phyloP scores from a whole-genome alignment of 2,329 filamentous ascomycete species.

The Calycina marina region DNA sequence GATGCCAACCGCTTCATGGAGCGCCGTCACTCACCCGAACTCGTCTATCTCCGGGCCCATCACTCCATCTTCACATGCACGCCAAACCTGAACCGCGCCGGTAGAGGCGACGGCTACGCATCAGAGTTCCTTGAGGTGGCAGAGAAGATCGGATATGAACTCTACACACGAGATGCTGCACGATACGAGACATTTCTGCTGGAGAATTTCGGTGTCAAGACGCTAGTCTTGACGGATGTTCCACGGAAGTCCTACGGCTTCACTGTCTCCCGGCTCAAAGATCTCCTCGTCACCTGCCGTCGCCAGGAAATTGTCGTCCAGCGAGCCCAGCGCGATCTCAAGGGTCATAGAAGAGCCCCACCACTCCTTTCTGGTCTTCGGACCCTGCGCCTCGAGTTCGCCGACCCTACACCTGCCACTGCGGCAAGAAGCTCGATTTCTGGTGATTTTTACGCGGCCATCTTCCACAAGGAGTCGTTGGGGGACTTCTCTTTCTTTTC shows the following conservation, averaged over 20 bases:
- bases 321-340: constrained; percentile 7
- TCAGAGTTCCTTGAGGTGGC: constrained; percentile 23
- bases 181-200: constrained; percentile 38
- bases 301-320: constrained; percentile 34
- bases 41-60: constrained; percentile 32
- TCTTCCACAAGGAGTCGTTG: constrained; percentile 8
- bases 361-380: constrained; percentile 35
- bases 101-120: constrained; percentile 1
- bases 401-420: neutral
- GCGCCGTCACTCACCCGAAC: neutral
- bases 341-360: constrained; percentile 24
- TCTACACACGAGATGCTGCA: constrained; percentile 18
- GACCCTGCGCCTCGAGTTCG: constrained; percentile 39
- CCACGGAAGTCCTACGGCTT: constrained; percentile 38
- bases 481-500: constrained; percentile 17
- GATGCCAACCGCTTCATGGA: neutral
- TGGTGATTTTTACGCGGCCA: constrained; percentile 17
- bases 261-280: constrained; percentile 31
- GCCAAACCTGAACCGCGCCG: constrained; percentile 24
- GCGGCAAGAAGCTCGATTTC: constrained; percentile 8
- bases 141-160: constrained; percentile 21
- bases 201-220: constrained; percentile 39
- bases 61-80: constrained; percentile 45
- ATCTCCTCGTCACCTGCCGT: constrained; percentile 32
- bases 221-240: constrained; percentile 37